Percentiles rank a stretch among this genome's conserved stretches.
phyloP scores from a whole-genome alignment of 228 moss, liverwort and hornwort genomes.

The Sphagnum magellanicum region DNA sequence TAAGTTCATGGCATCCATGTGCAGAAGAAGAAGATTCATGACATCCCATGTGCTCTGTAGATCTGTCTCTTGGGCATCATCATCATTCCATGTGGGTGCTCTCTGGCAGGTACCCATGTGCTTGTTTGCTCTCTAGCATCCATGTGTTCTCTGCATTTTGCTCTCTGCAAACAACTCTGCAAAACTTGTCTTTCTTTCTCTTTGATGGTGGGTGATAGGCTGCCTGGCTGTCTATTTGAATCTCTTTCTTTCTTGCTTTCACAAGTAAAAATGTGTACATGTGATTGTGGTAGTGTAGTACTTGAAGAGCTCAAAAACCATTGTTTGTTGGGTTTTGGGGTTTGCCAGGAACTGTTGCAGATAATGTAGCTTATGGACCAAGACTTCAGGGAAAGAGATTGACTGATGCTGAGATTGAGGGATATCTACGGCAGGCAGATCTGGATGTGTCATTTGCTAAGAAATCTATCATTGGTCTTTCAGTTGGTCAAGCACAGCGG shows the following conservation, averaged over 20 bases:
- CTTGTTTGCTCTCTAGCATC: background rate
- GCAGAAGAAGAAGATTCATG: background rate
- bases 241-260: background rate
- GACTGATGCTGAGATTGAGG: conserved; percentile 41
- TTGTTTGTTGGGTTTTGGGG: conserved; percentile 58
- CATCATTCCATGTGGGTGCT: background rate
- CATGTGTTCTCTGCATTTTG: background rate
- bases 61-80: background rate
- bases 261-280: background rate
- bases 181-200: background rate
- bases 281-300: background rate
- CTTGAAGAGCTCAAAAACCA: conserved; percentile 21
- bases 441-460: conserved; percentile 42
- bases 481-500: conserved; percentile 72
- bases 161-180: background rate
- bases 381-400: conserved; percentile 41
- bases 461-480: conserved; percentile 53
- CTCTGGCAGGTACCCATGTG: background rate
- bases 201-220: background rate
- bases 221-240: background rate
- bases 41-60: background rate
- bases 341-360: conserved; percentile 52
- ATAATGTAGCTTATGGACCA: conserved; percentile 68
- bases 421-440: conserved; percentile 48
- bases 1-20: conserved; percentile 6